Conservation (phyloP, 83 land plant genomes). For the Larix sibirica region DNA sequence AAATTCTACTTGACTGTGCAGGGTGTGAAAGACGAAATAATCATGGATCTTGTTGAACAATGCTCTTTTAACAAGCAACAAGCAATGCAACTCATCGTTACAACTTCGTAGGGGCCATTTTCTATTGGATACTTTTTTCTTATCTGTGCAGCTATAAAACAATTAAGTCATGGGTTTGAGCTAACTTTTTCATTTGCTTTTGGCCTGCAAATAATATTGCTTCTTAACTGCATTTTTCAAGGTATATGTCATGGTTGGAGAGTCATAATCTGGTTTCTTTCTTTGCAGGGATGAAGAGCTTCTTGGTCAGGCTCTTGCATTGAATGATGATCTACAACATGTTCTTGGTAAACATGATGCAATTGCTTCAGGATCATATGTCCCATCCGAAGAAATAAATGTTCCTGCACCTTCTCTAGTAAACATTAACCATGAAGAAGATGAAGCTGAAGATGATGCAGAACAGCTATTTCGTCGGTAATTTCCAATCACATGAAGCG, state of each 20-base stretch:
- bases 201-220: neutral
- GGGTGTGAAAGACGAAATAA: constrained; percentile 17
- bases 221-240: neutral
- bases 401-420: neutral
- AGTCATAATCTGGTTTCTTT: neutral
- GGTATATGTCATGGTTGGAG: neutral
- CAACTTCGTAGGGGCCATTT: constrained; percentile 11
- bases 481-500: neutral
- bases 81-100: constrained; percentile 12
- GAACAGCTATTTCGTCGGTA: constrained; percentile 16
- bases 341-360: constrained; percentile 44
- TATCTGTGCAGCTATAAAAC: constrained; percentile 1
- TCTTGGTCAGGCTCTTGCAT: constrained; percentile 38
- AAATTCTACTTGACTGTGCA: neutral
- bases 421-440: constrained; percentile 10
- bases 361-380: constrained; percentile 35
- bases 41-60: constrained; percentile 18
- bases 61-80: constrained; percentile 19
- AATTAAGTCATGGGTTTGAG: neutral
- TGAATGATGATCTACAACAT: constrained; percentile 46
- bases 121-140: neutral
- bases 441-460: constrained; percentile 4
- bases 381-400: constrained; percentile 15
- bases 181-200: neutral
- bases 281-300: constrained; percentile 48